phyloP scores from a whole-genome alignment of 352 stramenopile species.

The Phytophthora niederhauseri region DNA sequence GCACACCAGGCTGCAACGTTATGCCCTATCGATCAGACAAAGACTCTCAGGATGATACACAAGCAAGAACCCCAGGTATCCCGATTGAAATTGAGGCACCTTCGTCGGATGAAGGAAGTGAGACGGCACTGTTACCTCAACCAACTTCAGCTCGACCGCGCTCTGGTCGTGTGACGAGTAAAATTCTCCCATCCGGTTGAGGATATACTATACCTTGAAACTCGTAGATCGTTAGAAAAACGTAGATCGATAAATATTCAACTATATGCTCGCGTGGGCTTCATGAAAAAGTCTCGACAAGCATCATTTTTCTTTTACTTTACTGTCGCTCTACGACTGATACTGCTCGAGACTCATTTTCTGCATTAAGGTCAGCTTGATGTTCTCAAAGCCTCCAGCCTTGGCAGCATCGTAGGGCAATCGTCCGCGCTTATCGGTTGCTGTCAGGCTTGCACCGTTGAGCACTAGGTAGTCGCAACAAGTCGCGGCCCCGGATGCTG shows the following conservation, averaged over 20 bases:
- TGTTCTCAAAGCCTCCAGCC: constrained; percentile 55
- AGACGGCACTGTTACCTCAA: constrained; percentile 21
- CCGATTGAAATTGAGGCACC: constrained; percentile 14
- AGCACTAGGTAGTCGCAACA: constrained; percentile 85
- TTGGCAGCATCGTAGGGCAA: constrained; percentile 72
- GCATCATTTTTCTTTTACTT: too few relatives aligned
- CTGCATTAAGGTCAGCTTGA: constrained; percentile 71
- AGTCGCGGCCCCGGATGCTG: constrained; percentile 36
- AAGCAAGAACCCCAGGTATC: constrained; percentile 10
- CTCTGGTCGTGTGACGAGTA: constrained; percentile 36
- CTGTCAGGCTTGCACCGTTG: constrained; percentile 75
- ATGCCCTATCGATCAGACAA: constrained; percentile 34
- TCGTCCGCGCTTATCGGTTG: constrained; percentile 51
- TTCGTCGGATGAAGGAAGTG: constrained; percentile 25
- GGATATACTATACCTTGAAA: neutral
- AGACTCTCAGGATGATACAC: constrained; percentile 14
- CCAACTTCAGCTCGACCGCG: constrained; percentile 21
- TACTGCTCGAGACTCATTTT: constrained; percentile 78
- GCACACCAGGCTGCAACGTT: constrained; percentile 16
- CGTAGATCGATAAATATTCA: constrained; percentile 29
- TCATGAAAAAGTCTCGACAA: neutral
- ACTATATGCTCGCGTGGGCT: constrained; percentile 1
- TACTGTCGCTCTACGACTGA: constrained; percentile 42
- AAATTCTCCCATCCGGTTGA: constrained; percentile 52
- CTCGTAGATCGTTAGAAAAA: constrained; percentile 26